A percentile compares a stretch with the other conserved stretches of the same genome.
Conservation (phyloP, 306 rosid genomes). For the Quercus ilex region DNA sequence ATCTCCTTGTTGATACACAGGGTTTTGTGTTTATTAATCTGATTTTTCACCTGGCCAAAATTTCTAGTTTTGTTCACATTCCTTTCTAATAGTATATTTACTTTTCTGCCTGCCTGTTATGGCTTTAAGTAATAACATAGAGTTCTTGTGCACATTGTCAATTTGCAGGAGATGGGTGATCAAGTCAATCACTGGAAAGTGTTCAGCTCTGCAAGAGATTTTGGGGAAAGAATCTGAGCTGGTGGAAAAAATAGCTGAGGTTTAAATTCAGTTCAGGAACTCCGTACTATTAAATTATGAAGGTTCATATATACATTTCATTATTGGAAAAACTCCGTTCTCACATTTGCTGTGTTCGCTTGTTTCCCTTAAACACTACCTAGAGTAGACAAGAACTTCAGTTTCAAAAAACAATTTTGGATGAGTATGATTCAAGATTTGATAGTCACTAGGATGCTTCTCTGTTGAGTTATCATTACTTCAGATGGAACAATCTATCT, state of each 20-base stretch:
- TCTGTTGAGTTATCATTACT: too few relatives aligned
- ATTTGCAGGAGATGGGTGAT: slow-evolving; percentile 86
- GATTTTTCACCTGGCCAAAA: not conserved
- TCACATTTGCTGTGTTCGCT: not conserved
- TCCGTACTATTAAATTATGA: slow-evolving; percentile 35
- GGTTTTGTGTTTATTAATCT: not conserved
- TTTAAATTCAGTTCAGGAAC: slow-evolving; percentile 49
- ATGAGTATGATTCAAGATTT: too few relatives aligned
- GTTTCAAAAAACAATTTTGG: not conserved
- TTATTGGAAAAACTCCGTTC: slow-evolving; percentile 8
- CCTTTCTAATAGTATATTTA: too few relatives aligned
- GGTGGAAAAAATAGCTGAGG: slow-evolving; percentile 96
- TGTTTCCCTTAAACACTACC: not conserved
- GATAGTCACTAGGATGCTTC: too few relatives aligned
- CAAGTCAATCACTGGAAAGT: slow-evolving; percentile 65
- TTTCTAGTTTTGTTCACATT: not conserved
- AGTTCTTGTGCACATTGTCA: slow-evolving; percentile 30
- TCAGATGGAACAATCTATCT: too few relatives aligned
- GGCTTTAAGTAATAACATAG: slow-evolving; percentile 4
- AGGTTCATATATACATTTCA: slow-evolving; percentile 25
- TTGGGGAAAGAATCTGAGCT: slow-evolving; percentile 85
- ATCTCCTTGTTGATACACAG: not conserved
- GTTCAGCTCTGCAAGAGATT: slow-evolving; percentile 59
- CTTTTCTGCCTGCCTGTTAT: not conserved
- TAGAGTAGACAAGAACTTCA: slow-evolving; percentile 3